Evolutionary conservation across 2,329 filamentous ascomycete species (phyloP).

Genomic region (Ploettnerulaceae sp.): DNA sequence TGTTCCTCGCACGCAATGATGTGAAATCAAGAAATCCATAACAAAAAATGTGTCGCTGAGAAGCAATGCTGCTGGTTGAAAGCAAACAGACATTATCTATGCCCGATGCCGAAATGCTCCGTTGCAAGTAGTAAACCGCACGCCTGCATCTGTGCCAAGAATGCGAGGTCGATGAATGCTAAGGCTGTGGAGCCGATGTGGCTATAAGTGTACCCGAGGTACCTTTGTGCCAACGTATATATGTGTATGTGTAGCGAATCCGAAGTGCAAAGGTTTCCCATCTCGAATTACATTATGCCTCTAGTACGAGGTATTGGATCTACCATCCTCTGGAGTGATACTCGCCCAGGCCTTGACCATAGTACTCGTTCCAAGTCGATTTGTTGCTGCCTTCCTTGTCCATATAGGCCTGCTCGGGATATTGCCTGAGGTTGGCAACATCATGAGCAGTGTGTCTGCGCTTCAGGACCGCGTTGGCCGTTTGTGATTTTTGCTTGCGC

Average conservation of each 20-base stretch:
- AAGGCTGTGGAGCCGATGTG: conserved; percentile 32
- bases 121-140: conserved; percentile 19
- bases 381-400: conserved; percentile 57
- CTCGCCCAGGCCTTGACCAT: conserved; percentile 71
- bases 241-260: conserved; percentile 22
- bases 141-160: conserved; percentile 29
- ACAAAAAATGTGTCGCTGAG: conserved; percentile 21
- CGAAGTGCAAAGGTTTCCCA: conserved; percentile 19
- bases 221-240: conserved; percentile 29
- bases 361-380: conserved; percentile 81
- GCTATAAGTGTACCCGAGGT: conserved; percentile 24
- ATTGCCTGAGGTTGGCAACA: conserved; percentile 80
- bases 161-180: conserved; percentile 29
- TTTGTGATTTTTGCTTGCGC: conserved; percentile 87
- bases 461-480: conserved; percentile 83
- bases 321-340: conserved; percentile 88
- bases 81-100: conserved; percentile 26
- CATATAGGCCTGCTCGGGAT: conserved; percentile 62
- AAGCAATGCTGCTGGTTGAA: conserved; percentile 21
- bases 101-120: conserved; percentile 21
- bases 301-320: conserved; percentile 20
- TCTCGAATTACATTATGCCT: conserved; percentile 27
- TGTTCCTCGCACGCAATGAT: conserved; percentile 25
- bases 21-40: conserved; percentile 18
- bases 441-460: conserved; percentile 87